A percentile compares a stretch with the other conserved stretches of the same genome.
Conservation (phyloP, 257 asterid species). For the Jacaranda mimosifolia region DNA sequence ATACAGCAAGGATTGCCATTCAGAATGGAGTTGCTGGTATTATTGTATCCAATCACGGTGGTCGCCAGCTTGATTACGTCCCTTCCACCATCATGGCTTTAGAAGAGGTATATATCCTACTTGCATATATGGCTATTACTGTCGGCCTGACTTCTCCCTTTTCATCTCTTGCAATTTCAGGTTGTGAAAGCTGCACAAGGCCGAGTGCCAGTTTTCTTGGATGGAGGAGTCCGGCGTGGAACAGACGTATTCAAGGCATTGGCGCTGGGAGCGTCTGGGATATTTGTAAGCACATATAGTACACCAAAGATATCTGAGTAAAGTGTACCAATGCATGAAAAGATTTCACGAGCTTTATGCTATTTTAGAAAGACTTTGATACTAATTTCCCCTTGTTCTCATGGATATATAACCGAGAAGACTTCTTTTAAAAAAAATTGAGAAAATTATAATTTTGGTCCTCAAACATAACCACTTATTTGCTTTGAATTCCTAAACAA, state of each 20-base stretch:
- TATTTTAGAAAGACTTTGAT: too few species aligned
- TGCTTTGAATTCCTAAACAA: too few species aligned
- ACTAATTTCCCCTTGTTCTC: too few species aligned
- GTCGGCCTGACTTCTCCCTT: not conserved
- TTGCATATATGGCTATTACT: not conserved
- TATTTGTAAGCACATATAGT: slow-evolving; percentile 69
- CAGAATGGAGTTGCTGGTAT: slow-evolving; percentile 95
- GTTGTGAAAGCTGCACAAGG: slow-evolving; percentile 98
- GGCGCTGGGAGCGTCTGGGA: slow-evolving; percentile 96
- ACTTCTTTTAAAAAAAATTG: too few species aligned
- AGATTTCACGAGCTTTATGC: too few species aligned
- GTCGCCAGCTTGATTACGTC: slow-evolving; percentile 96
- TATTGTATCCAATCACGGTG: slow-evolving; percentile 95
- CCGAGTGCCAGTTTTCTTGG: slow-evolving; percentile 90
- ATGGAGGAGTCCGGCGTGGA: slow-evolving; percentile 97
- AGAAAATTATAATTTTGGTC: too few species aligned
- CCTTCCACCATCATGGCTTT: slow-evolving; percentile 88
- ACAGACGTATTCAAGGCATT: slow-evolving; percentile 96
- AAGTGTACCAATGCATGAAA: too few species aligned
- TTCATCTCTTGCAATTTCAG: slow-evolving; percentile 43
- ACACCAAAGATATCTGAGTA: not conserved
- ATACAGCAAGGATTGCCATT: slow-evolving; percentile 79
- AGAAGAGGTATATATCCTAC: slow-evolving; percentile 63
- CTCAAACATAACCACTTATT: too few species aligned
- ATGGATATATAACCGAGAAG: too few species aligned